Percentiles rank a stretch among this genome's conserved stretches.
Evolutionary conservation across 768 basidiomycete genomes (phyloP).

Genomic region (button mushroom (Agaricus bisporus)): DNA sequence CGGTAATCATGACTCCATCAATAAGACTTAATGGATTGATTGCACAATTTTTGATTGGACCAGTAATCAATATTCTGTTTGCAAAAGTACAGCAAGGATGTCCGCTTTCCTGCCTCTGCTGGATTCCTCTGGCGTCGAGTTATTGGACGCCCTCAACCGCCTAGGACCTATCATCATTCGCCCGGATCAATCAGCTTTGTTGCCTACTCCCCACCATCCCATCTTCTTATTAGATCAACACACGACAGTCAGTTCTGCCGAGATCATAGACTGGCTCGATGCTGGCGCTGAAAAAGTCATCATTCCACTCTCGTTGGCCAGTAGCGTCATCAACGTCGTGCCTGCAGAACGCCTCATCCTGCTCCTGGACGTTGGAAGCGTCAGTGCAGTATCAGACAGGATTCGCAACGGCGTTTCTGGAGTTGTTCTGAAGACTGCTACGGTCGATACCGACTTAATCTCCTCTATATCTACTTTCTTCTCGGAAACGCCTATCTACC

Average conservation of each 20-base stretch:
- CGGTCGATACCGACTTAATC: constrained; percentile 70
- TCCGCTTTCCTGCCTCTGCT: constrained; percentile 56
- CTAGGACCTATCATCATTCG: constrained; percentile 72
- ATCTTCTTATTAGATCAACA: constrained; percentile 52
- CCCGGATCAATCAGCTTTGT: constrained; percentile 22
- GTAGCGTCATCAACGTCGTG: constrained; percentile 59
- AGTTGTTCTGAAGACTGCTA: constrained; percentile 70
- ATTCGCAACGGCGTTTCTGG: constrained; percentile 71
- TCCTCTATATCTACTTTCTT: constrained; percentile 75
- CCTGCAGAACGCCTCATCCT: constrained; percentile 71
- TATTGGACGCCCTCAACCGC: constrained; percentile 59
- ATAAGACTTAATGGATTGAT: no score
- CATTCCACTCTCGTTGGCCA: constrained; percentile 58
- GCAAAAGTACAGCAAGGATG: constrained; percentile 24
- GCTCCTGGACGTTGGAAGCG: constrained; percentile 67
- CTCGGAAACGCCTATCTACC: constrained; percentile 52
- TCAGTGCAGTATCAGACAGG: constrained; percentile 70
- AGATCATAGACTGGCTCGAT: constrained; percentile 64
- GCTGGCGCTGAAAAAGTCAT: constrained; percentile 77
- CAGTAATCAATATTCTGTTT: neutral
- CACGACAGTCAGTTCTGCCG: constrained; percentile 42
- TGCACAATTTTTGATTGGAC: neutral
- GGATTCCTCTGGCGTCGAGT: constrained; percentile 38
- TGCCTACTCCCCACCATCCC: constrained; percentile 27
- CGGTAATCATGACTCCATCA: constrained; percentile 1